These are phyloP conservation scores for Styphnolobium japonicum DNA, from an alignment of 306 rosid species.

Conservation along the genomic window DNA sequence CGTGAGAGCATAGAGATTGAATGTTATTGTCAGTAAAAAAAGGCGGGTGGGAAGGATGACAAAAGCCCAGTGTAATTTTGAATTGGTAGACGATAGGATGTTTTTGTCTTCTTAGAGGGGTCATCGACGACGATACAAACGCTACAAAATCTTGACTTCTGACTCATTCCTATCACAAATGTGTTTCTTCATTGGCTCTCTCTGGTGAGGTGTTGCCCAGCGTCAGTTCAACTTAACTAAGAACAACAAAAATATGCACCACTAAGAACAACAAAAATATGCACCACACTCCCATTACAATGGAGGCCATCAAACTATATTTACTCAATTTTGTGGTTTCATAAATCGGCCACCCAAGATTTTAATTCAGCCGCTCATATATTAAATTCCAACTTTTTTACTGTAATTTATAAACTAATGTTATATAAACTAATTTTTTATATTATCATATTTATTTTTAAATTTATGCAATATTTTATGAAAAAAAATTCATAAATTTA, in stretches of 20 bases:
- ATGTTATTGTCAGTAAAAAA: background rate
- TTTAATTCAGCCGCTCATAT: too few species aligned
- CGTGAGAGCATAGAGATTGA: background rate
- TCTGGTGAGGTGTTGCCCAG: background rate
- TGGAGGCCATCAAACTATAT: too few species aligned
- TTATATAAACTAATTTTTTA: too few species aligned
- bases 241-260: too few species aligned
- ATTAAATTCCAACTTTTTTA: too few species aligned
- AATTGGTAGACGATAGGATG: background rate
- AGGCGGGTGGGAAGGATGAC: background rate
- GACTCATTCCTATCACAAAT: background rate
- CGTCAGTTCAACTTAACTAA: background rate
- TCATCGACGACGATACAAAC: background rate
- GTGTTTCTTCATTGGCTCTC: background rate
- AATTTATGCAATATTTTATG: too few species aligned
- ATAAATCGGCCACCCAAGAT: too few species aligned
- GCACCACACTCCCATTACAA: background rate
- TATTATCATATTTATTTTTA: too few species aligned
- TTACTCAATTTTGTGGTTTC: too few species aligned
- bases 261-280: background rate
- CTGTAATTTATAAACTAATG: too few species aligned
- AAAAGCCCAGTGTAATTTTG: background rate
- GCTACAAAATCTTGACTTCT: conserved; percentile 6
- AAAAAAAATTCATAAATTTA: too few species aligned
- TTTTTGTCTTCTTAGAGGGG: background rate